A percentile compares a stretch with the other conserved stretches of the same genome.
phyloP scores from a whole-genome alignment of 2,329 filamentous ascomycete genomes.

The Apiospora koreana region DNA sequence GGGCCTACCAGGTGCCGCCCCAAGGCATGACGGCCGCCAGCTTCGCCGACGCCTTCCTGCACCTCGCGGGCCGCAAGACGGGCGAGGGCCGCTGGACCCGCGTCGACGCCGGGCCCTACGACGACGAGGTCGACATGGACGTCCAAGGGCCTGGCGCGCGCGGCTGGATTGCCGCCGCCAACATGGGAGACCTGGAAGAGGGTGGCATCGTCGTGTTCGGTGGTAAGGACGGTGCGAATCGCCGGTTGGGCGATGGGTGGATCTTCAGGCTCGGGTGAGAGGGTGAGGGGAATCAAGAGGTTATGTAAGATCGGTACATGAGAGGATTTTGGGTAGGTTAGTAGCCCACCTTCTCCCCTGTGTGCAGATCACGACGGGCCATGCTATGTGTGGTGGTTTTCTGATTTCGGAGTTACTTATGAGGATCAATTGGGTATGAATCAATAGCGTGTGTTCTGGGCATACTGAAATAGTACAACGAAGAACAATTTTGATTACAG shows the following conservation, averaged over 20 bases:
- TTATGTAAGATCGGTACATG: too few species aligned
- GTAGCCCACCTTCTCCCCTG: not conserved
- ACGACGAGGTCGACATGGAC: conserved; percentile 51
- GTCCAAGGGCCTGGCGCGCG: conserved; percentile 51
- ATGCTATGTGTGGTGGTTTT: not conserved
- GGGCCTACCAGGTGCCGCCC: conserved; percentile 64
- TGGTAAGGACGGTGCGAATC: conserved; percentile 53
- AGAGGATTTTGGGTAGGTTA: too few species aligned
- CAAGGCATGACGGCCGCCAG: conserved; percentile 55
- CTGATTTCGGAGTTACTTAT: conserved; percentile 13
- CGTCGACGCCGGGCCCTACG: conserved; percentile 48
- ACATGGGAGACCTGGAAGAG: conserved; percentile 60
- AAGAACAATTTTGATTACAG: too few species aligned
- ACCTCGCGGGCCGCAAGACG: conserved; percentile 52
- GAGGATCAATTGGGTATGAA: conserved; percentile 3
- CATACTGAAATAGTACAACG: not conserved
- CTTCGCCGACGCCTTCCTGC: conserved; percentile 56
- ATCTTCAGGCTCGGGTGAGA: conserved; percentile 54
- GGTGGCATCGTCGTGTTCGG: conserved; percentile 62
- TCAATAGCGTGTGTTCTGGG: conserved; percentile 5
- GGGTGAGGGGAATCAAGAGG: not conserved
- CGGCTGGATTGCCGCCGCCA: conserved; percentile 59
- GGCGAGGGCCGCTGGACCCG: conserved; percentile 61
- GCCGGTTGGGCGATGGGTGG: conserved; percentile 63
- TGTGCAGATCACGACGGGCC: not conserved